A percentile compares a stretch with the other conserved stretches of the same genome.
Conservation (phyloP, 129 eudicot species). For the Glebionis coronaria region DNA sequence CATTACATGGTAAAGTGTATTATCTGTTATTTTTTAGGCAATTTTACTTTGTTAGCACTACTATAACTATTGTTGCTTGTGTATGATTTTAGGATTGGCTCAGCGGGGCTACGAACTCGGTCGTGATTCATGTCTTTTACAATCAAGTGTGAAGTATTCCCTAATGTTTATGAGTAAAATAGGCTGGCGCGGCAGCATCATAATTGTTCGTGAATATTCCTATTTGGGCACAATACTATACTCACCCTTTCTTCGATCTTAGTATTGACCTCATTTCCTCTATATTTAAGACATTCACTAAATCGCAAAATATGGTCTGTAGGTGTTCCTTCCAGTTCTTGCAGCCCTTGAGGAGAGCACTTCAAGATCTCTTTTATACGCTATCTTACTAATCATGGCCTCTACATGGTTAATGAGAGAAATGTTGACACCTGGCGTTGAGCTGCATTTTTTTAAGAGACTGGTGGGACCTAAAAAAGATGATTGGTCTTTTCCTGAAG, state of each 20-base stretch:
- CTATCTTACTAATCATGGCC: slow-evolving; percentile 83
- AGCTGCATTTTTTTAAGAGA: slow-evolving; percentile 91
- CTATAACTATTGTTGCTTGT: too few relatives aligned
- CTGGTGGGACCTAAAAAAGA: slow-evolving; percentile 89
- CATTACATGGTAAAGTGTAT: too few relatives aligned
- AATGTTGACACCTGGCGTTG: slow-evolving; percentile 87
- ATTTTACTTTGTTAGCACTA: too few relatives aligned
- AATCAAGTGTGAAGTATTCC: too few relatives aligned
- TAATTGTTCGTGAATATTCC: too few relatives aligned
- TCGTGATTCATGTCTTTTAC: too few relatives aligned
- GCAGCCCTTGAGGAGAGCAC: slow-evolving; percentile 68
- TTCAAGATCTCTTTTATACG: slow-evolving; percentile 59
- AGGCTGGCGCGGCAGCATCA: too few relatives aligned
- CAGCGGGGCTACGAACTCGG: too few relatives aligned
- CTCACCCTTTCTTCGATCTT: neutral
- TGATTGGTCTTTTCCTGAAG: slow-evolving; percentile 60
- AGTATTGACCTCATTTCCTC: neutral
- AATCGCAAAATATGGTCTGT: slow-evolving; percentile 1
- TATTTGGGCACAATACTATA: too few relatives aligned
- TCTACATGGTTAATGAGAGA: slow-evolving; percentile 83
- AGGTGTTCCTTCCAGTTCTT: slow-evolving; percentile 87
- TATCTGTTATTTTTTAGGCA: too few relatives aligned
- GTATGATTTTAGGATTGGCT: too few relatives aligned
- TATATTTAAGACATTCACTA: neutral
- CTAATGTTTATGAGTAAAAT: too few relatives aligned